A percentile compares a stretch with the other conserved stretches of the same genome.
phyloP scores from a whole-genome alignment of 176 grass and related monocot species.

The Alopecurus myosuroides region DNA sequence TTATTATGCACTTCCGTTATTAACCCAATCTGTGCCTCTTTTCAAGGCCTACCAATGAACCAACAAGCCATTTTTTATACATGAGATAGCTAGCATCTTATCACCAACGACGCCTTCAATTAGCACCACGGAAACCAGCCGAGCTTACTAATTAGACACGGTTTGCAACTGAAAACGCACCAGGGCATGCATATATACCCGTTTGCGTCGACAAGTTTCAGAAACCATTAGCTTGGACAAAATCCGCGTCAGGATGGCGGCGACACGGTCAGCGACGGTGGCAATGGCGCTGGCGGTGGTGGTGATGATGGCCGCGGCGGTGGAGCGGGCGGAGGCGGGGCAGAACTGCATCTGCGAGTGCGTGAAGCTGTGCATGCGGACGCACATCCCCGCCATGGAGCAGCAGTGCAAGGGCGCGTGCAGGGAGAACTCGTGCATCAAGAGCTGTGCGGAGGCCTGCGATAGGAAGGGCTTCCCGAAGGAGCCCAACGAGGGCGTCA shows the following conservation, averaged over 20 bases:
- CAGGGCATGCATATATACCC: background rate
- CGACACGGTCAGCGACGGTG: background rate
- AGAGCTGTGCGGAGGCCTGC: conserved; percentile 37
- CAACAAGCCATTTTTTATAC: background rate
- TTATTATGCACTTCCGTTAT: conserved; percentile 26
- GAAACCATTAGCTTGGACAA: background rate
- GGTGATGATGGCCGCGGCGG: background rate
- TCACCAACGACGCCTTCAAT: background rate
- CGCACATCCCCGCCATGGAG: conserved; percentile 9
- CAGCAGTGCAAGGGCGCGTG: conserved; percentile 22
- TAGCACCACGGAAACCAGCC: background rate
- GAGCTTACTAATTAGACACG: background rate
- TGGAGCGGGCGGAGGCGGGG: conserved; percentile 23
- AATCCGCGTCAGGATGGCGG: background rate
- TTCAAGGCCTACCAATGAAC: background rate
- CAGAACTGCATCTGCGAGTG: conserved; percentile 62
- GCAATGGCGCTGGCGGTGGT: background rate
- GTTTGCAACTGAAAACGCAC: background rate
- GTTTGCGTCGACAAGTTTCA: background rate
- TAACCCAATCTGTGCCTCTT: conserved; percentile 22
- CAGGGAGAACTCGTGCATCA: conserved; percentile 19
- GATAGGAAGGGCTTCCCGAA: conserved; percentile 23
- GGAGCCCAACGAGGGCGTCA: conserved; percentile 14
- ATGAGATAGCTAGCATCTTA: background rate
- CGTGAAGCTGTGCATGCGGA: conserved; percentile 40